Conservation (phyloP, 148 eudicot genomes). For the Selenicereus undatus region DNA sequence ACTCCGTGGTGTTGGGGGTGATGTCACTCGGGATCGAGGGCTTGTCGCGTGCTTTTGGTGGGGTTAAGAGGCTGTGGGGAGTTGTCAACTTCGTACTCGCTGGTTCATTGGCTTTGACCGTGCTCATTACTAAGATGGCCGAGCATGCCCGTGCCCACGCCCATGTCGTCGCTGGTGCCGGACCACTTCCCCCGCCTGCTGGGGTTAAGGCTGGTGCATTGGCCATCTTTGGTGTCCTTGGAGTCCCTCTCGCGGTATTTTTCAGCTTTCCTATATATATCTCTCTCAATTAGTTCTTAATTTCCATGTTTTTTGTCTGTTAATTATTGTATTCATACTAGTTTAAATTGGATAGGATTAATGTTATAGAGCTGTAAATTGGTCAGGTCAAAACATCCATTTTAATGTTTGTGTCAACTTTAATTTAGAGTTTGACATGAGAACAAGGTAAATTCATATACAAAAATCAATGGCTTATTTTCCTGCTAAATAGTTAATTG, state of each 20-base stretch:
- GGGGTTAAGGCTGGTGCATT: constrained; percentile 50
- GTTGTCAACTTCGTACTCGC: constrained; percentile 35
- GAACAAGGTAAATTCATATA: too few relatives aligned
- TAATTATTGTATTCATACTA: too few relatives aligned
- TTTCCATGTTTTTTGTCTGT: not conserved
- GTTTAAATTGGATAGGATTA: too few relatives aligned
- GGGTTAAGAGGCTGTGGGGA: constrained; percentile 47
- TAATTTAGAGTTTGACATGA: too few relatives aligned
- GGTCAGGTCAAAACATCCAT: too few relatives aligned
- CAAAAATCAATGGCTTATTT: too few relatives aligned
- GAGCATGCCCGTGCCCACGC: constrained; percentile 26
- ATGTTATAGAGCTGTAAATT: too few relatives aligned
- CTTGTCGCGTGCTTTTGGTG: constrained; percentile 33
- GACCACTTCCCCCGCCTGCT: constrained; percentile 23
- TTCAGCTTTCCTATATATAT: not conserved
- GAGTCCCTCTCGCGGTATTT: constrained; percentile 59
- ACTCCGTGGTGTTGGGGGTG: constrained; percentile 32
- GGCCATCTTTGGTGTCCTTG: constrained; percentile 50
- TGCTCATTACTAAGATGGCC: constrained; percentile 43
- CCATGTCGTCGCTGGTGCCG: not conserved
- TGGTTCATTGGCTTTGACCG: constrained; percentile 33
- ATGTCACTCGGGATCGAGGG: constrained; percentile 37
- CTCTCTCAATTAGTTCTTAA: too few relatives aligned
- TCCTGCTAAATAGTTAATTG: too few relatives aligned
- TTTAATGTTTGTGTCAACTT: too few relatives aligned